Base-by-base conservation (phyloP, 345 rosid genomes). In the Populus euphratica region DNA sequence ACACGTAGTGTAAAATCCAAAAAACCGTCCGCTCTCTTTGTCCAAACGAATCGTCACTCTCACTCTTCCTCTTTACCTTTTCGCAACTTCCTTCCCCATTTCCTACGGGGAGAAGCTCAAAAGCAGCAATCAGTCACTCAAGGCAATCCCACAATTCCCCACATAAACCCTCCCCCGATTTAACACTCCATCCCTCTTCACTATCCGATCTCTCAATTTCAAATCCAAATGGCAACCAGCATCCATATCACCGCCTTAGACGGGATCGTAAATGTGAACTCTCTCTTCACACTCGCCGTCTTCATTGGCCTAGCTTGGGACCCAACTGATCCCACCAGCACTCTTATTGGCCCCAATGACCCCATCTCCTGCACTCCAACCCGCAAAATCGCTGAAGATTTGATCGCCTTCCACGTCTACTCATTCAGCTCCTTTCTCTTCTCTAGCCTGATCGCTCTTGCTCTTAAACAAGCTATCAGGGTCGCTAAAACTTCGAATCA, bases 261-360 rank as follows among this genome's bases (percentile, higher is more conserved):
- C 84, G 94, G 89, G 69, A 81, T 96, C 76, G 86, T 93, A 5
- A 91, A 92, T 80, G 93, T 90, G 31, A 95, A 93, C 90, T 93
- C 98, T 33, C 96, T 95, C 77, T 95, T 95, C 89, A 95, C 97
- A 0, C 86, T 93, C 35, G 98, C 96, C 36, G 98, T 95, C 63
- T 95, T 95, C 90, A 63, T 95, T 67, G 97, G 98, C 59, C 86
- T 95, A 5, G 81, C 94, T 5, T 90, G 97, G 97, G 86, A 91
- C 86, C 94, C 94, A 0, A 18, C 74, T 4, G 90, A 87, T 74
- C 86, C 89, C 1, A 61, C 41, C 47, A 75, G 82, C 77, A 72
- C 85, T 49, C 95, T 92, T 70, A 85, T 81, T 41, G 29, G 63
- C n/a, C 0, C 69, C 5, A 6, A 43, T 4, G 80, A 86, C 29